Evolutionary conservation across 2,329 filamentous ascomycete species (phyloP), one percentile per base, ranked within the genome.

Genomic region (Alternaria dauci): DNA sequence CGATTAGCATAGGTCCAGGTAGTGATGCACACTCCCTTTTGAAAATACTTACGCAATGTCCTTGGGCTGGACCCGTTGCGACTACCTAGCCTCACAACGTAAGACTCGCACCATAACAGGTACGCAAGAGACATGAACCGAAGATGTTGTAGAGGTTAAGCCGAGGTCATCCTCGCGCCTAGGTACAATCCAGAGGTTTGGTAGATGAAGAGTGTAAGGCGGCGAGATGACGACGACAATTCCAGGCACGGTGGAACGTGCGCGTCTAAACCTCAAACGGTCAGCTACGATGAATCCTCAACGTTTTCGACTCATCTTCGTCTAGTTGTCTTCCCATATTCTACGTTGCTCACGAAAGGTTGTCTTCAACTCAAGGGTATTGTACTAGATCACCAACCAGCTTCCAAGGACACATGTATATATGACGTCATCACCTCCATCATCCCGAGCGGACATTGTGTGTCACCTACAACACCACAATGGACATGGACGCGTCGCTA

Each of bases 311-410:
- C 16, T 16, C 0, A 8, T 38, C 1, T 38, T 4, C 34, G 8
- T 8, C 34, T n/a, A 16, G 4, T 38, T 16, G 0, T 38, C 16
- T 5, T 8, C 34, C 8, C 34, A n/a, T 38, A 18, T n/a, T 18
- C 7, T n/a, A 0, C 34, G n/a, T n/a, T 1, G 1, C 16, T n/a
- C 8, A n/a, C 16, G 3, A 8, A 38, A 1, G 7, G 16, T 0
- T 38, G 1, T 4, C 34, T n/a, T n/a, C n/a, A 12, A n/a, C 1
- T 0, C 14, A n/a, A 38, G 18, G 16, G 1, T 38, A 5, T 16
- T 38, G 34, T n/a, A n/a, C 0, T 38, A 0, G 7, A 38, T 38
- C 6, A n/a, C 16, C 8, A 4, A n/a, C 6, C 16, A 38, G 34
- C 16, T 4, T 34, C 16, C 16, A 38, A 7, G 5, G 0, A 38